Evolutionary conservation across 176 grass and related monocot species (phyloP).

Genomic region (Elaeis guineensis): DNA sequence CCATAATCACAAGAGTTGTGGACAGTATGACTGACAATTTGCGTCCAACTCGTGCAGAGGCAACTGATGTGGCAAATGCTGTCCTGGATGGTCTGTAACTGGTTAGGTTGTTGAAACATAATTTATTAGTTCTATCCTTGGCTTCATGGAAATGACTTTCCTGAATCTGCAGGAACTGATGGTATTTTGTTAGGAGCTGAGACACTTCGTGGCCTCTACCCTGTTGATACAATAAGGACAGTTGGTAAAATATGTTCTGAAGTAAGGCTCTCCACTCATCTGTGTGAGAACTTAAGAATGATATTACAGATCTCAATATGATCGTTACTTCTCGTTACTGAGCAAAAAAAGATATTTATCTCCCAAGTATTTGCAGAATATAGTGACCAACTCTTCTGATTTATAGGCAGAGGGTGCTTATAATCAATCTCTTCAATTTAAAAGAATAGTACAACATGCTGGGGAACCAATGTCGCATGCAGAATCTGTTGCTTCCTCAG

Average conservation of each 20-base stretch:
- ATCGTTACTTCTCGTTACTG: too few species aligned
- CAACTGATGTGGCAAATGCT: slow-evolving; percentile 96
- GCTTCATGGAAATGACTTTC: not conserved
- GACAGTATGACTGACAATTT: slow-evolving; percentile 96
- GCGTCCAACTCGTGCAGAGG: slow-evolving; percentile 94
- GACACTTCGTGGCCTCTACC: slow-evolving; percentile 85
- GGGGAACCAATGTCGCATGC: slow-evolving; percentile 78
- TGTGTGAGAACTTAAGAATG: too few species aligned
- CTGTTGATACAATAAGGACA: slow-evolving; percentile 83
- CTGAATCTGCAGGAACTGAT: slow-evolving; percentile 66
- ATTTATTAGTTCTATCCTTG: too few species aligned
- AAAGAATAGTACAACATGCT: slow-evolving; percentile 68
- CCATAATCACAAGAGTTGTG: slow-evolving; percentile 85
- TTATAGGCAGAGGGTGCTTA: slow-evolving; percentile 79
- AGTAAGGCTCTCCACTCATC: slow-evolving; percentile 33
- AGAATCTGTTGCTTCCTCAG: slow-evolving; percentile 91
- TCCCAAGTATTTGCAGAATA: not conserved
- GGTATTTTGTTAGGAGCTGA: slow-evolving; percentile 92
- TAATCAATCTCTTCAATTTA: slow-evolving; percentile 79
- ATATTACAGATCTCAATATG: too few species aligned
- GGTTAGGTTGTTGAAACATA: too few species aligned
- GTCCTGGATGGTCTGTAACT: slow-evolving; percentile 68
- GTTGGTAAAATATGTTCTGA: slow-evolving; percentile 89
- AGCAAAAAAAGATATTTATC: not conserved
- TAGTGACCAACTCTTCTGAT: not conserved